Evolutionary conservation across 768 basidiomycete genomes (phyloP), one percentile per base, ranked within the genome.

Genomic region (Naematelia aurantialba): DNA sequence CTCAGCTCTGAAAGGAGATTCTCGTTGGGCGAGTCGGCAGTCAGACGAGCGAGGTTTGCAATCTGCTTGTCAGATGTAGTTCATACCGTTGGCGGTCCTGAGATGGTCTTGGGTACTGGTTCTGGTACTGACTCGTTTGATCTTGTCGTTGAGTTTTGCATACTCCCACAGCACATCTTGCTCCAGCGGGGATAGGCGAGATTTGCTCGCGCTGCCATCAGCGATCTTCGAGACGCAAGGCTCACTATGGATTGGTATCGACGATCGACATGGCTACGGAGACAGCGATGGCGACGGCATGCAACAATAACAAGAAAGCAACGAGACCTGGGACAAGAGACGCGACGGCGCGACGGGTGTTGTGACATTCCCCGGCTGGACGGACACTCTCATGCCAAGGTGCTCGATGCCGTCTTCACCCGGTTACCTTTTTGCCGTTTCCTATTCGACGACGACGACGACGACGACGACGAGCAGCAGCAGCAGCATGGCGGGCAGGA

Each of bases 91-190:
- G 11, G n/a, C n/a, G n/a, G n/a, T n/a, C n/a, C n/a, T n/a, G n/a
- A n/a, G n/a, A n/a, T n/a, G n/a, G n/a, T n/a, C n/a, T n/a, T 42
- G 4, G 13, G 5, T 24, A 50, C 34, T 13, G 14, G 14, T 30
- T 8, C 48, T 46, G 19, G 13, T 19, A 78, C 85, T 61, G 62
- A 93, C 92, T 75, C 82, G 80, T 75, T 87, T 89, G 64, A 93
- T 80, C 73, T 89, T 85, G 51, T 88, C 84, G 0, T 87, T 85
- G 17, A 94, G 81, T 68, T 90, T 90, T 27, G 89, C 89, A 73
- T 94, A 94, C 75, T 96, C 91, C 89, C 89, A 91, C 34, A 96
- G 83, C 0, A 91, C 85, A 34, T 89, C 84, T 4, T 87, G 83
- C 75, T 96, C 89, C 3, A 86, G 77, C 2, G 81, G 69, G 1